phyloP scores from a whole-genome alignment of 2,329 filamentous ascomycete genomes.

The Geosmithia morbida region DNA sequence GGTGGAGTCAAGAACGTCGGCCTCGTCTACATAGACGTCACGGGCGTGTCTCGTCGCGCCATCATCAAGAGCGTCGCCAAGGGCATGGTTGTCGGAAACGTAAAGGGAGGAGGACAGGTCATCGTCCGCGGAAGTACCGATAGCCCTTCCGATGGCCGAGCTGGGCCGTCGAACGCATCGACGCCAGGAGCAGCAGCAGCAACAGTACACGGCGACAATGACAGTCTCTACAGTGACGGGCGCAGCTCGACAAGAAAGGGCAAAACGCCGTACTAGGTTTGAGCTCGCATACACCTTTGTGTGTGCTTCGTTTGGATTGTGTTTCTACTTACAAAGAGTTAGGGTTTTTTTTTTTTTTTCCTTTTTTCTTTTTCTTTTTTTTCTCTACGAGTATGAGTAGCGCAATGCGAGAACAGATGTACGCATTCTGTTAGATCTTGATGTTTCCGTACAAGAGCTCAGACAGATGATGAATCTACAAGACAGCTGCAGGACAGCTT shows the following conservation, averaged over 20 bases:
- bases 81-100: conserved; percentile 82
- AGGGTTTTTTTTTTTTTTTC: too few relatives aligned
- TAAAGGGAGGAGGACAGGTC: conserved; percentile 58
- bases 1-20: conserved; percentile 92
- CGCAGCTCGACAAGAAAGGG: background rate
- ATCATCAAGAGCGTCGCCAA: conserved; percentile 92
- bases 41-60: conserved; percentile 77
- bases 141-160: background rate
- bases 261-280: background rate
- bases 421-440: too few relatives aligned
- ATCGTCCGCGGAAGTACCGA: conserved; percentile 47
- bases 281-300: too few relatives aligned
- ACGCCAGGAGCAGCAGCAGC: conserved; percentile 10
- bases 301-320: background rate
- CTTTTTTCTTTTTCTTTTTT: background rate
- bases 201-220: conserved; percentile 14
- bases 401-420: background rate
- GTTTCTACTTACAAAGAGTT: background rate
- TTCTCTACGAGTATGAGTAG: background rate
- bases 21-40: conserved; percentile 91
- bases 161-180: conserved; percentile 1
- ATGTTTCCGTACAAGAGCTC: too few relatives aligned
- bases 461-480: too few relatives aligned
- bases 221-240: conserved; percentile 1
- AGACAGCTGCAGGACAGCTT: too few relatives aligned